Evolutionary conservation across 2,329 filamentous ascomycete genomes (phyloP).

Genomic region (Alternaria sp.): DNA sequence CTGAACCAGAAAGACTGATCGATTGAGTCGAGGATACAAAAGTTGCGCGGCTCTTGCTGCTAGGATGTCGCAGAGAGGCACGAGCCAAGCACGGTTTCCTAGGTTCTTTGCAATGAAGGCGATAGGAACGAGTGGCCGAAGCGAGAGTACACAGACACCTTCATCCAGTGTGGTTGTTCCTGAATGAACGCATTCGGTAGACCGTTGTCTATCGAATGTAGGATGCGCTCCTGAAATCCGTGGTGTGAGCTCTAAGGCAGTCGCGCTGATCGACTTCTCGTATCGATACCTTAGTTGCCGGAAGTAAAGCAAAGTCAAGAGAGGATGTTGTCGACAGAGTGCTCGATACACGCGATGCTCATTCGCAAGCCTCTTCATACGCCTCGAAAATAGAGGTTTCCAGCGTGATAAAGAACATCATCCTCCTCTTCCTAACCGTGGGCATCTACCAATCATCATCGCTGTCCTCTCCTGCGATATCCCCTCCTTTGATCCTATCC

Average conservation of each 20-base stretch:
- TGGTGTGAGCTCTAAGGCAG: not conserved
- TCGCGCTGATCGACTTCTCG: not conserved
- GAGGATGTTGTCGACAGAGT: not conserved
- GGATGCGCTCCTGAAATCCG: not conserved
- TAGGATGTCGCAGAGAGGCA: not conserved
- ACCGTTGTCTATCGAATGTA: not conserved
- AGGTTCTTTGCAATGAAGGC: not conserved
- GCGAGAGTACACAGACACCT: not conserved
- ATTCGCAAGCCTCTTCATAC: not conserved
- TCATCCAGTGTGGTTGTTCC: not conserved
- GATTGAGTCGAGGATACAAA: not conserved
- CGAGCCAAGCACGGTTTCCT: not conserved
- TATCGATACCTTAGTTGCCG: not conserved
- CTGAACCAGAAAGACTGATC: not conserved
- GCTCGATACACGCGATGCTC: not conserved
- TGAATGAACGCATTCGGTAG: too few relatives aligned
- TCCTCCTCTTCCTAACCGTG: not conserved
- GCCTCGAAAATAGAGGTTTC: not conserved
- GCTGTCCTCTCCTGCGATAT: constrained; percentile 34
- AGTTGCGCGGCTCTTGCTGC: not conserved
- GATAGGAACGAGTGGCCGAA: not conserved
- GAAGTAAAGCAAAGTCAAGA: not conserved
- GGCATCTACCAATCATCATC: constrained; percentile 30
- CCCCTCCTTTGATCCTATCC: constrained; percentile 36
- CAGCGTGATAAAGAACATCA: not conserved